Conservation (phyloP, 768 basidiomycete genomes). For the Tulasnella sp. region DNA sequence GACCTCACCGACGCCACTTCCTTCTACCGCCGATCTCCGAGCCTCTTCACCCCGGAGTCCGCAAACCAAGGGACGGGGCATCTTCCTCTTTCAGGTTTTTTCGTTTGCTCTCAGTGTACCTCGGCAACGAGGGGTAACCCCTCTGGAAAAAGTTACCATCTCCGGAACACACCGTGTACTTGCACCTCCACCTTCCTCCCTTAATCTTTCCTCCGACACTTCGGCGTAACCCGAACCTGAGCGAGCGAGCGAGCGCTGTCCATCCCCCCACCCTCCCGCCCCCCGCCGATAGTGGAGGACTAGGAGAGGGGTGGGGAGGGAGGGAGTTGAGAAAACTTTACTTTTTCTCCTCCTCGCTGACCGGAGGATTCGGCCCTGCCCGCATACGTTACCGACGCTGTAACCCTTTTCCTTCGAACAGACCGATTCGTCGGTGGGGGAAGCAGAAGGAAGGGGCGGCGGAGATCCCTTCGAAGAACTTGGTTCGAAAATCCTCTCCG, state of each 20-base stretch:
- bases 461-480: not conserved
- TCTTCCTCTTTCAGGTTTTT: not conserved
- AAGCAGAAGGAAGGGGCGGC: too few relatives aligned
- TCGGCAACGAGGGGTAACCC: too few relatives aligned
- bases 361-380: not conserved
- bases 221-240: too few relatives aligned
- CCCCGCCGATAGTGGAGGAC: not conserved
- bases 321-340: not conserved
- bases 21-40: not conserved
- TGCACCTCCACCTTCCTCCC: too few relatives aligned
- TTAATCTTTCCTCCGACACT: too few relatives aligned
- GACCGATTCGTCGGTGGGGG: too few relatives aligned
- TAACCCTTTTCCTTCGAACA: not conserved
- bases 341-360: not conserved
- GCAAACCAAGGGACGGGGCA: not conserved
- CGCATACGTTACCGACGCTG: not conserved
- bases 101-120: too few relatives aligned
- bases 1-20: not conserved
- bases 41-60: not conserved
- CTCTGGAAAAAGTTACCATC: too few relatives aligned
- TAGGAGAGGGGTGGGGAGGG: not conserved
- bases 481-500: not conserved
- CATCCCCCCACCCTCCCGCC: not conserved
- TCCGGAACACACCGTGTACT: too few relatives aligned
- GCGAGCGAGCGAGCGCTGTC: not conserved